Evolutionary conservation across 1,284 basidiomycete genomes (phyloP).

Genomic region (Gymnopus androsaceus): DNA sequence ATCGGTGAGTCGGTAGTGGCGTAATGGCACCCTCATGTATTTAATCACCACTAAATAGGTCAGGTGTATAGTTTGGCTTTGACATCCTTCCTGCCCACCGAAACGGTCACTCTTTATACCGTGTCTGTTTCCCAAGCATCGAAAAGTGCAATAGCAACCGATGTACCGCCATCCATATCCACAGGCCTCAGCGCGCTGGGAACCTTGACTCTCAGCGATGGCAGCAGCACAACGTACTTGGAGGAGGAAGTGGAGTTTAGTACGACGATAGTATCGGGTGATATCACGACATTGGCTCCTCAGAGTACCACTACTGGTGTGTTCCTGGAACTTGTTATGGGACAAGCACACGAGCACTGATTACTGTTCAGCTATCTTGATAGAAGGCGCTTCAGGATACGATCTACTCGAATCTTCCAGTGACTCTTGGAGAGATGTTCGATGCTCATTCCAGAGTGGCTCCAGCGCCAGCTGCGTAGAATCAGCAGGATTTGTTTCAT

Average conservation of each 20-base stretch:
- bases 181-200: not conserved
- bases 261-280: no score
- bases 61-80: not conserved
- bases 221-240: conserved; percentile 7
- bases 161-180: not conserved
- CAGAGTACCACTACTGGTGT: not conserved
- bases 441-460: not conserved
- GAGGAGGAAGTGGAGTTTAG: no score
- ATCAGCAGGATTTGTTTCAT: not conserved
- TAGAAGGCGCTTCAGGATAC: conserved; percentile 13
- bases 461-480: not conserved
- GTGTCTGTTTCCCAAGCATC: not conserved
- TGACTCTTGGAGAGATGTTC: not conserved
- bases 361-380: conserved; percentile 3
- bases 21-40: not conserved
- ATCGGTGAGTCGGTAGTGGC: not conserved
- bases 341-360: no score
- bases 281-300: not conserved
- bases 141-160: not conserved
- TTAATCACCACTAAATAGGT: not conserved
- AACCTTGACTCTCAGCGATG: conserved; percentile 4
- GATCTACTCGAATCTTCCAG: not conserved
- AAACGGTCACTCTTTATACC: not conserved
- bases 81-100: not conserved
- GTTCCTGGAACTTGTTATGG: no score